A percentile compares a stretch with the other conserved stretches of the same genome.
Evolutionary conservation across 83 land plant species (phyloP).

Genomic region (Picea mariana): DNA sequence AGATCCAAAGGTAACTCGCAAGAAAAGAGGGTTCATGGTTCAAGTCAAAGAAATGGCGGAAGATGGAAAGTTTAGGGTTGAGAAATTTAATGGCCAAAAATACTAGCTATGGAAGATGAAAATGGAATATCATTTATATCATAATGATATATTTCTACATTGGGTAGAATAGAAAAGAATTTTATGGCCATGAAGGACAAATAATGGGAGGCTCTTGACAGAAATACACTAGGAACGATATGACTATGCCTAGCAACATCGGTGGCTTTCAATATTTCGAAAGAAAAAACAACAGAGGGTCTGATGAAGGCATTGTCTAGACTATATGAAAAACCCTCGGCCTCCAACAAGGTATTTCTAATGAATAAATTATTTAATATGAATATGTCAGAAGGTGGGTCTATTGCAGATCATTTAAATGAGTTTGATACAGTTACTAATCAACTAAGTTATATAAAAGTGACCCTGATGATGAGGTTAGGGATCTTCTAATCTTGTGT

Average conservation of each 20-base stretch:
- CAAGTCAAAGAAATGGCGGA: too few relatives aligned
- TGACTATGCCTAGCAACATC: background rate
- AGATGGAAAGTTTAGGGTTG: background rate
- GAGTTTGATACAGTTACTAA: background rate
- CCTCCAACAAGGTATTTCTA: background rate
- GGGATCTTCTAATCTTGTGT: too few relatives aligned
- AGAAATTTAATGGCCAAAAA: background rate
- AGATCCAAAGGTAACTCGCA: too few relatives aligned
- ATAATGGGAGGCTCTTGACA: background rate
- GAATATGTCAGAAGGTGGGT: conserved; percentile 2
- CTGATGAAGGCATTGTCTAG: background rate
- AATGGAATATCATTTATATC: background rate
- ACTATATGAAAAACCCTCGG: background rate
- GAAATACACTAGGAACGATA: background rate
- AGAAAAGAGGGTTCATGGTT: too few relatives aligned
- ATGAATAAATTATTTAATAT: background rate
- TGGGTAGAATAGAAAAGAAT: background rate
- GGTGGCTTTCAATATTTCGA: background rate
- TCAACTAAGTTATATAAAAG: background rate
- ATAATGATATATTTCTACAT: background rate
- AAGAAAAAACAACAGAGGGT: background rate
- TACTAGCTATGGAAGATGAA: too few relatives aligned
- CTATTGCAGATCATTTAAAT: background rate
- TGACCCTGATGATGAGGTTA: too few relatives aligned
- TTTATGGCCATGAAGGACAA: background rate